Evolutionary conservation across 306 rosid genomes (phyloP), one percentile per base, ranked within the genome.

Genomic region (Malus domestica): DNA sequence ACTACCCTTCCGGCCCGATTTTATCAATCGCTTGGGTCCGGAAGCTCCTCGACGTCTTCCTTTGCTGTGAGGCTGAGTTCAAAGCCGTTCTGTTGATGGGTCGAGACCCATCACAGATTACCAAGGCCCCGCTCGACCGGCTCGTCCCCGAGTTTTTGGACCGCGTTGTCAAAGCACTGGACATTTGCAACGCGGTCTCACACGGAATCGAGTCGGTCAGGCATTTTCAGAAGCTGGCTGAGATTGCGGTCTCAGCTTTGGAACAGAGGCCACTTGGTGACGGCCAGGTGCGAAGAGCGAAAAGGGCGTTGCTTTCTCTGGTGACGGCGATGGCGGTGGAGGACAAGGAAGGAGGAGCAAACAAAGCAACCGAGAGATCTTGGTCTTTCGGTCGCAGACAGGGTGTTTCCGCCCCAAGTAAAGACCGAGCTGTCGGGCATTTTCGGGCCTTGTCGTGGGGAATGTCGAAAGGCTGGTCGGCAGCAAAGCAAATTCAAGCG

Each of bases 1-100:
- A 89, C 6, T 61, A 70, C 58, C 20, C 83, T 0, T 30, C 52
- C 19, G 90, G 88, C 2, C 62, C 92, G 0, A 51, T 92, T 0
- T 89, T 92, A 4, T 96, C 99, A 23, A 82, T 92, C 51, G 81
- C 83, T 0, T 92, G 97, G 97, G 90, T 90, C 4, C 71, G 99
- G 4, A 88, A 74, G 44, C 93, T 96, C 20, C 89, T 96, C 38
- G 96, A 96, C 72, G 81, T 79, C 46, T 91, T 92, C 61, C 93
- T 96, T 33, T 96, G 99, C 67, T 90, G 97, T 76, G 99, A 96
- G 72, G 92, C 97, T 0, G 93, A 96, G 76, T 96, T 92, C 89
- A 96, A 96, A 64, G 97, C 97, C 14, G 85, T 96, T 1, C 67
- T 96, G 35, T 27, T 96, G 11, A 85, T 87, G 88, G 96, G 89